Conservation (phyloP, 1,284 basidiomycete species). For the Flammula alnicola region DNA sequence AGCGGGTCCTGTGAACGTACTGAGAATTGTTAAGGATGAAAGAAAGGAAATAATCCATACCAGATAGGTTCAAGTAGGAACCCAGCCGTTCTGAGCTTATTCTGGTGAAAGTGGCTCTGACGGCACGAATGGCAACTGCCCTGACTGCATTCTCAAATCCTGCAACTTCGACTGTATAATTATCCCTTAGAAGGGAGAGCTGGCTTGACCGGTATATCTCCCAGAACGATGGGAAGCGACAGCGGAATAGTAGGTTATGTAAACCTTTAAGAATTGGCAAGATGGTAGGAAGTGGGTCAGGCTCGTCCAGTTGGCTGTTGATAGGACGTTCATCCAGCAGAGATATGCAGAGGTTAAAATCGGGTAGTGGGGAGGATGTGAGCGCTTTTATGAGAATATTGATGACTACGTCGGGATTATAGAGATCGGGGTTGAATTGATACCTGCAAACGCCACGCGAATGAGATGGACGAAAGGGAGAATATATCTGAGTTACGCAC, state of each 20-base stretch:
- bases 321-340: conserved; percentile 79
- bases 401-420: conserved; percentile 91
- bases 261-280: conserved; percentile 79
- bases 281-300: conserved; percentile 75
- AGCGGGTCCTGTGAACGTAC: conserved; percentile 51
- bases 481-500: conserved; percentile 42
- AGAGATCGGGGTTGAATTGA: conserved; percentile 94
- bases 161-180: conserved; percentile 81
- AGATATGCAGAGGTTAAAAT: conserved; percentile 93
- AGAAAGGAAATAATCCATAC: conserved; percentile 38
- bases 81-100: conserved; percentile 73
- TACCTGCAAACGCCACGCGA: conserved; percentile 65
- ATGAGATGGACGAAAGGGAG: conserved; percentile 2
- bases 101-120: conserved; percentile 79
- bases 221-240: conserved; percentile 94
- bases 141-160: conserved; percentile 85
- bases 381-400: conserved; percentile 95
- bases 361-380: conserved; percentile 81
- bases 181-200: conserved; percentile 75
- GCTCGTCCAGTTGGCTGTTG: conserved; percentile 72
- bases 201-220: conserved; percentile 67
- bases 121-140: conserved; percentile 76
- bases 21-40: conserved; percentile 23
- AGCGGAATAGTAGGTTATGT: conserved; percentile 81
- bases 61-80: conserved; percentile 75